These are phyloP conservation scores for Argentina anserina DNA, from an alignment of 306 rosid species.

Conservation along the genomic window DNA sequence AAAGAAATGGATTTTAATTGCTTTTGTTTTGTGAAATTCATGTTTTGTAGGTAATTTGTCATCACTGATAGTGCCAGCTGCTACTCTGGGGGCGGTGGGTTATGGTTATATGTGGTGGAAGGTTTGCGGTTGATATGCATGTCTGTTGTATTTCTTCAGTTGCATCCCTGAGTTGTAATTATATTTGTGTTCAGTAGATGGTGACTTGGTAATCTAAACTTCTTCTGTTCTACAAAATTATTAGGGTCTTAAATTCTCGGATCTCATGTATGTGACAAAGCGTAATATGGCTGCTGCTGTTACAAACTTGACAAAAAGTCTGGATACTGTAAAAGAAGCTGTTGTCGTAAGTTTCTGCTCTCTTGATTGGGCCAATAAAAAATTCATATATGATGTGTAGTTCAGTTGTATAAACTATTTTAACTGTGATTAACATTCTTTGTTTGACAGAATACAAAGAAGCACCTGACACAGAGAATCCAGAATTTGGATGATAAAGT, in stretches of 20 bases:
- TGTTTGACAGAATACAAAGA: slow-evolving; percentile 73
- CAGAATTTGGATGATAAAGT: slow-evolving; percentile 83
- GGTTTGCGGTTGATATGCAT: slow-evolving; percentile 39
- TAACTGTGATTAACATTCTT: slow-evolving; percentile 21
- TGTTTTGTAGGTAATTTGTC: slow-evolving; percentile 57
- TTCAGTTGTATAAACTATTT: not conserved
- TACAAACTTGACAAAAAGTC: slow-evolving; percentile 68
- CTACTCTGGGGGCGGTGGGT: slow-evolving; percentile 75
- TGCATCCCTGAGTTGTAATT: slow-evolving; percentile 11
- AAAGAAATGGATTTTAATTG: not conserved
- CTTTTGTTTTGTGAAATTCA: not conserved
- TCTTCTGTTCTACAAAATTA: slow-evolving; percentile 18
- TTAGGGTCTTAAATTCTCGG: slow-evolving; percentile 84
- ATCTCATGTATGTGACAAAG: slow-evolving; percentile 94
- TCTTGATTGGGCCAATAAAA: not conserved
- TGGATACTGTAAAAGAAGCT: slow-evolving; percentile 77
- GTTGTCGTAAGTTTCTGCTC: slow-evolving; percentile 65
- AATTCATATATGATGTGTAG: not conserved
- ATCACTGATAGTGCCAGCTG: slow-evolving; percentile 73
- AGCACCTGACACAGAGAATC: slow-evolving; percentile 91
- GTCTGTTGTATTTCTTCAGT: not conserved
- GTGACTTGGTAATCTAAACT: slow-evolving; percentile 8
- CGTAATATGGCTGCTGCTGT: slow-evolving; percentile 84
- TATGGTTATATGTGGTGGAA: slow-evolving; percentile 99
- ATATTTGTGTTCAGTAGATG: not conserved